Conservation (phyloP, 345 rosid genomes). For the Dovyalis caffra region DNA sequence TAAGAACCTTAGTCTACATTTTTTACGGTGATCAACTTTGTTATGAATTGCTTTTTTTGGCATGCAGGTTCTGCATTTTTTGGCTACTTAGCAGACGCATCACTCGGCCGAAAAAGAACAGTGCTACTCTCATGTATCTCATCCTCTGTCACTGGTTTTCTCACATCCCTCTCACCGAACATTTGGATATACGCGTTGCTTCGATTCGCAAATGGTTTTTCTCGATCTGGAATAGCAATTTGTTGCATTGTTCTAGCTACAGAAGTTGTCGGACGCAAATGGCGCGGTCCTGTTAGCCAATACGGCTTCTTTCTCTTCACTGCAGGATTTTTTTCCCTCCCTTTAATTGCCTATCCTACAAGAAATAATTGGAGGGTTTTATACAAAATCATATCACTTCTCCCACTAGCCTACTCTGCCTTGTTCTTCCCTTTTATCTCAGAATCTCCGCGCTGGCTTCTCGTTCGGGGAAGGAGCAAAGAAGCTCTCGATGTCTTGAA, state of each 20-base stretch:
- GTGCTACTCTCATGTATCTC: conserved; percentile 45
- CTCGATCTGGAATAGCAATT: conserved; percentile 60
- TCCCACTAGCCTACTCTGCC: conserved; percentile 50
- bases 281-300: conserved; percentile 77
- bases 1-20: no score
- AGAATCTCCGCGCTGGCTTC: conserved; percentile 85
- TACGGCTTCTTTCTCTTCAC: conserved; percentile 77
- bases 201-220: conserved; percentile 62
- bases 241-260: conserved; percentile 73
- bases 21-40: background rate
- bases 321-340: conserved; percentile 63
- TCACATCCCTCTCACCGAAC: conserved; percentile 69
- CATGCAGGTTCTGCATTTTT: conserved; percentile 54
- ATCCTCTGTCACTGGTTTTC: conserved; percentile 49
- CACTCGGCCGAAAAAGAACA: conserved; percentile 62
- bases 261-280: conserved; percentile 63
- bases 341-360: conserved; percentile 54
- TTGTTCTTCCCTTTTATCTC: conserved; percentile 48
- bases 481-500: conserved; percentile 58
- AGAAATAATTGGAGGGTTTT: conserved; percentile 58
- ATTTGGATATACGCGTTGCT: conserved; percentile 62
- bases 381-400: conserved; percentile 45
- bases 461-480: conserved; percentile 41
- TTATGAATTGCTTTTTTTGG: background rate
- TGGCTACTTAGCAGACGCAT: conserved; percentile 58